Conservation (phyloP, 345 rosid genomes). For the Odontarrhena argentea region DNA sequence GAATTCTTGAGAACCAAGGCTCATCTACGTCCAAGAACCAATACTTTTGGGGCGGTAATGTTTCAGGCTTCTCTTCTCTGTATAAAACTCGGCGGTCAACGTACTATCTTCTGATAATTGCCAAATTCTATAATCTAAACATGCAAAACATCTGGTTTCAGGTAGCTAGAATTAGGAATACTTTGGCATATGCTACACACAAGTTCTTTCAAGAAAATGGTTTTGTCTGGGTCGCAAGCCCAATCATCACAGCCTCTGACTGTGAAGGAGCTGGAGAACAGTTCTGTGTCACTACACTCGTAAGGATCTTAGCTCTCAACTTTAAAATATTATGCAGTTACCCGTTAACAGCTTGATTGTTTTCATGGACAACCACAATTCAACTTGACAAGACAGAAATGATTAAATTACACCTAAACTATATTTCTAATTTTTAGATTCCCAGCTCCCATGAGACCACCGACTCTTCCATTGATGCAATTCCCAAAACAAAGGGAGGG, state of each 20-base stretch:
- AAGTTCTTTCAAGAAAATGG: conserved; percentile 93
- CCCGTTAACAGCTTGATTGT: neutral
- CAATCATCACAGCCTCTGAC: conserved; percentile 93
- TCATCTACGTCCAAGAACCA: conserved; percentile 96
- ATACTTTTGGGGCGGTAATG: conserved; percentile 88
- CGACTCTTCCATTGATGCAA: conserved; percentile 53
- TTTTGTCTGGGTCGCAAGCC: conserved; percentile 96
- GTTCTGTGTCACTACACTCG: conserved; percentile 97
- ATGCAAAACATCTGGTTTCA: conserved; percentile 34
- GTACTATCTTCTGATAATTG: neutral
- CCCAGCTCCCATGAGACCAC: conserved; percentile 70
- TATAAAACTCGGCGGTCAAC: neutral
- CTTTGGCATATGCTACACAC: conserved; percentile 93
- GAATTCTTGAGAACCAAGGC: conserved; percentile 96
- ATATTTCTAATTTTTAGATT: conserved; percentile 52
- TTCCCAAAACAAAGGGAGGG: conserved; percentile 82
- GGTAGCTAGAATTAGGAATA: conserved; percentile 96
- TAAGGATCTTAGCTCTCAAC: conserved; percentile 45
- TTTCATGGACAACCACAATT: neutral
- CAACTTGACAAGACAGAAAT: conserved; percentile 7
- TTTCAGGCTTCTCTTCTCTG: conserved; percentile 4
- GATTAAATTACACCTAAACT: neutral
- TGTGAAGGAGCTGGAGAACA: conserved; percentile 99
- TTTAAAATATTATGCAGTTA: neutral
- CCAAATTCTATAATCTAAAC: neutral